Conservation (phyloP, 306 rosid species). For the Ziziphus jujuba region DNA sequence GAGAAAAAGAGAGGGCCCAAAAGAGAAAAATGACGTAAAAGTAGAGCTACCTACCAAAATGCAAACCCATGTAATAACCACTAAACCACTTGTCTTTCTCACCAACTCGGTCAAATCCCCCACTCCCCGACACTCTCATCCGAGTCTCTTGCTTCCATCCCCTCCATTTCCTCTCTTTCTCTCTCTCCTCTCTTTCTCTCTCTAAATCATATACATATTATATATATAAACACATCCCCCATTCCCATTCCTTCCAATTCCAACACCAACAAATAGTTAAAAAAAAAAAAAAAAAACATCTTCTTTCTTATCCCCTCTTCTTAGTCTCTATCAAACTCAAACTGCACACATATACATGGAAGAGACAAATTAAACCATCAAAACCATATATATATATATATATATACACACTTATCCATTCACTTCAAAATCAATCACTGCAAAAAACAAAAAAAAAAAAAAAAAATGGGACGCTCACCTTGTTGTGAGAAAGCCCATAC, state of each 20-base stretch:
- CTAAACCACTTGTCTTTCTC: conserved; percentile 50
- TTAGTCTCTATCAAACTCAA: not conserved
- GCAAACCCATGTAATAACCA: conserved; percentile 39
- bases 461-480: conserved; percentile 63
- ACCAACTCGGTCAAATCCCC: conserved; percentile 51
- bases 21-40: conserved; percentile 40
- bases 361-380: not conserved
- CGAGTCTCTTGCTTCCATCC: not conserved
- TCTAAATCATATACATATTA: no score
- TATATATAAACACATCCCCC: no score
- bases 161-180: not conserved
- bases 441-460: no score
- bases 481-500: conserved; percentile 77
- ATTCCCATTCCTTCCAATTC: no score
- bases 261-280: no score
- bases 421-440: no score
- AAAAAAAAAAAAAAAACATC: not conserved
- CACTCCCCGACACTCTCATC: conserved; percentile 11
- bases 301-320: not conserved
- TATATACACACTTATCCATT: no score
- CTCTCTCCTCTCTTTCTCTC: not conserved
- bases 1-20: not conserved
- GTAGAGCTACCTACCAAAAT: conserved; percentile 49
- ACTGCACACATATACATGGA: no score
- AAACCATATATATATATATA: no score